Base-by-base conservation (phyloP, 2,329 filamentous ascomycete species). In the Arthrobotrys entomopaga region DNA sequence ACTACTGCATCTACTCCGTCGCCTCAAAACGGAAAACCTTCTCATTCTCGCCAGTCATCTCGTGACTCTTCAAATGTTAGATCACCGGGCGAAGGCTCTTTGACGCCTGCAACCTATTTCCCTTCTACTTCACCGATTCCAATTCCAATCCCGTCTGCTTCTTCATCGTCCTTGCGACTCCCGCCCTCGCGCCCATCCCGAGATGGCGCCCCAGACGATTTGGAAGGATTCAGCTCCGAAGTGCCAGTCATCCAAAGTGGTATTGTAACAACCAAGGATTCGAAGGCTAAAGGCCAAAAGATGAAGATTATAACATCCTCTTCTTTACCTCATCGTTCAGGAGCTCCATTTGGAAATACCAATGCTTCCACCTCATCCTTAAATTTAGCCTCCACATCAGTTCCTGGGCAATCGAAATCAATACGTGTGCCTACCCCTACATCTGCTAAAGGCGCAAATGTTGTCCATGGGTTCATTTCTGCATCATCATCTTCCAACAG, bases 301-400 rank as follows among this genome's bases (percentile, higher is more conserved):
- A 73, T 73, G 69, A 73, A 73, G 22, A 66, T 73, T 24, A 50
- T 73, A n/a, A 73, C 69, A 22, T 73, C 69, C 2, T 73, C 69
- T 19, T 73, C 69, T 42, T 29, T 73, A 38, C 69, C 69, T 52
- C 49, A 73, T 42, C 69, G 61, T 24, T 61, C 69, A 24, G 61
- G 61, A 2, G 42, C 56, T 8, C 69, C 61, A 4, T 73, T 66
- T 48, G 56, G 54, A 15, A 73, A 57, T 40, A 61, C 46, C 19
- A 73, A 73, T 52, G 69, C 56, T 19, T 73, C 69, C 22, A 63
- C 61, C 15, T 73, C 69, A 29, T 73, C 69, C 29, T 7, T 73
- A 20, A 73, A 73, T 40, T 57, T 73, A 40, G 53, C 56, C 38
- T 73, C 69, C 29, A 73, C 69, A 19, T 73, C 69, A 19, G 69